Evolutionary conservation across 2,329 filamentous ascomycete species (phyloP).

Genomic region (Leptographium radiaticola): DNA sequence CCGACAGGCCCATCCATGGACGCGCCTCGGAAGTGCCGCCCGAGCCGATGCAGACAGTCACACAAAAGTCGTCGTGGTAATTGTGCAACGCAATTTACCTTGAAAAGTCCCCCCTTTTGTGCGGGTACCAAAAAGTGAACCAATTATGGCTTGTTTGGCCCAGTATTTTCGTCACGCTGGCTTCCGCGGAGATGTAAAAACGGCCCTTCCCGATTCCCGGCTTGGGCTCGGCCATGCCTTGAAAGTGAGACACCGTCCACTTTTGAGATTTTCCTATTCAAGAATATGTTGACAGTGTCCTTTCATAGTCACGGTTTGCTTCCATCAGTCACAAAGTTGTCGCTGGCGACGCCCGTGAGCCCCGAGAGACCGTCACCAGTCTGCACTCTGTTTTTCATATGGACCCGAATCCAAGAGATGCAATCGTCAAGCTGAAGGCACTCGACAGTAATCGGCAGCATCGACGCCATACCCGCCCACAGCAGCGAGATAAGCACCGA

Average conservation of each 20-base stretch:
- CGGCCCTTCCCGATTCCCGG: neutral
- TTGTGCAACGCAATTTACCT: no score
- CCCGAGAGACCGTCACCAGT: neutral
- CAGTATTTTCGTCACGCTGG: no score
- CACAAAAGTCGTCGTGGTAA: no score
- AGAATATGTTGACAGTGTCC: neutral
- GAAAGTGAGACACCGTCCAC: no score
- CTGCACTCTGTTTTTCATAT: neutral
- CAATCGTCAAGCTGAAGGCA: neutral
- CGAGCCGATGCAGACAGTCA: no score
- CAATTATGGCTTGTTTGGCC: no score
- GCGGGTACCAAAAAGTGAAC: no score
- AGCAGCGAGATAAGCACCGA: neutral
- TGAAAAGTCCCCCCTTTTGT: no score
- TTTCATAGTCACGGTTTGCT: neutral
- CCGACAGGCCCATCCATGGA: no score
- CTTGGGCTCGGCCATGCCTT: neutral
- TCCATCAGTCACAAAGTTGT: neutral
- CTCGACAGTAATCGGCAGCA: neutral
- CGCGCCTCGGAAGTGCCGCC: no score
- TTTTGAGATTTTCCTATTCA: neutral
- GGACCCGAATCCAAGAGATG: neutral
- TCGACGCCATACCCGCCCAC: no score
- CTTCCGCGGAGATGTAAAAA: neutral
- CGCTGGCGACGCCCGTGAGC: no score